These are phyloP conservation scores for Aspergillus sp. DNA, from an alignment of 2,329 filamentous ascomycete species.

Conservation along the genomic window DNA sequence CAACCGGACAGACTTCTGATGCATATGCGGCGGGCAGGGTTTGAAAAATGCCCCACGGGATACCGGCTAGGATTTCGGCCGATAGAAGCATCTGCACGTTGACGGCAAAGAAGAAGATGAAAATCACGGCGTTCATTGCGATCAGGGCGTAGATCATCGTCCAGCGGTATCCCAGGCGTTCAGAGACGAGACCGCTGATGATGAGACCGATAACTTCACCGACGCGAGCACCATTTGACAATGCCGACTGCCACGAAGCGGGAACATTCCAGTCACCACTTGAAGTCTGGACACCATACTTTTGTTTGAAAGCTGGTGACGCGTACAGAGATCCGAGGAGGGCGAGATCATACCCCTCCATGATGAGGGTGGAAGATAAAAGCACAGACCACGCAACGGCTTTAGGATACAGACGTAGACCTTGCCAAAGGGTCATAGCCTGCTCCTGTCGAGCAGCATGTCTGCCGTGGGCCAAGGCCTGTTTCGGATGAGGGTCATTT, in stretches of 20 bases:
- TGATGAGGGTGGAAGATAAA: constrained; percentile 34
- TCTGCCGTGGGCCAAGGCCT: constrained; percentile 25
- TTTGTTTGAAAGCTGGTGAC: constrained; percentile 35
- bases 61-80: constrained; percentile 53
- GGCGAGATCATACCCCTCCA: constrained; percentile 36
- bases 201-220: constrained; percentile 35
- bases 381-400: constrained; percentile 34
- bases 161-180: constrained; percentile 35
- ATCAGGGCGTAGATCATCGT: constrained; percentile 42
- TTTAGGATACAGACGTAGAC: constrained; percentile 36
- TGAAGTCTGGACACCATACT: constrained; percentile 31
- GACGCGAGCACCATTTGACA: constrained; percentile 29
- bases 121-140: constrained; percentile 48
- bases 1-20: constrained; percentile 46
- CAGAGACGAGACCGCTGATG: constrained; percentile 33
- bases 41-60: constrained; percentile 54
- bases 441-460: constrained; percentile 40
- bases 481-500: constrained; percentile 14
- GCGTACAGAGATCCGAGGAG: constrained; percentile 42
- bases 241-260: constrained; percentile 38
- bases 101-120: constrained; percentile 54
- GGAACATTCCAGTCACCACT: constrained; percentile 32
- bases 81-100: constrained; percentile 48
- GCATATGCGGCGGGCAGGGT: constrained; percentile 48
- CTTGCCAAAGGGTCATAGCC: constrained; percentile 40